Evolutionary conservation across 805 yeast species (phyloP), one percentile per base, ranked within the genome.

Genomic region (Yarrowia divulgata): DNA sequence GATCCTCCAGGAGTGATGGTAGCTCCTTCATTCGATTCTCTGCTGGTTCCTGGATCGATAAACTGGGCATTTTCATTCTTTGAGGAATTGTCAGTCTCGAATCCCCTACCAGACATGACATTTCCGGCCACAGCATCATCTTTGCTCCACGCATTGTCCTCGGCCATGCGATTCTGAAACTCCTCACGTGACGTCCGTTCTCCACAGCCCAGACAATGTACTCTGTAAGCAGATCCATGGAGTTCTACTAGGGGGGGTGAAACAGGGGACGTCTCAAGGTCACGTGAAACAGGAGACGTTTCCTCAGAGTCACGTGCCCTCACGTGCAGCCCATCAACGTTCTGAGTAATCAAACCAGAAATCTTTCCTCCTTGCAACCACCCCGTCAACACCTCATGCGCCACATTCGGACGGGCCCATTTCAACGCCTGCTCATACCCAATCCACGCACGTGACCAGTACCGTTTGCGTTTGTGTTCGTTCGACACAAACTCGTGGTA

Each of bases 401-500:
- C 68, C 1, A 29, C 57, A 13, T 63, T 63, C 1, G 68, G 68
- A 8, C 57, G 45, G 6, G 68, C 55, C 45, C 50, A 49, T 14
- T 37, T 49, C 18, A 63, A 19, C 13, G 66, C 66, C 57, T 49
- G 68, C 48, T 63, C 68, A 12, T 63, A 63, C 4, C 68, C 68
- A 1, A 63, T 40, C 68, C 55, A 49, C 13, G 68, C 55, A 48
- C 68, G 68, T 37, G 57, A 35, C 68, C 68, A 63, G 68, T 63
- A 63, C 32, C 68, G 68, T 16, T 49, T 63, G n/a, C 68, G 68
- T 19, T 23, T 19, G 48, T 49, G 32, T 14, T 37, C 48, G 16
- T 48, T 19, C 1, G 19, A 16, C 48, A 63, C 68, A 49, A 63
- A 63, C 48, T 63, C 68, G 48, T 63, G 55, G 46, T 37, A 63